Evolutionary conservation across 2,329 filamentous ascomycete species (phyloP).

Genomic region (Calonectria hawksworthii): DNA sequence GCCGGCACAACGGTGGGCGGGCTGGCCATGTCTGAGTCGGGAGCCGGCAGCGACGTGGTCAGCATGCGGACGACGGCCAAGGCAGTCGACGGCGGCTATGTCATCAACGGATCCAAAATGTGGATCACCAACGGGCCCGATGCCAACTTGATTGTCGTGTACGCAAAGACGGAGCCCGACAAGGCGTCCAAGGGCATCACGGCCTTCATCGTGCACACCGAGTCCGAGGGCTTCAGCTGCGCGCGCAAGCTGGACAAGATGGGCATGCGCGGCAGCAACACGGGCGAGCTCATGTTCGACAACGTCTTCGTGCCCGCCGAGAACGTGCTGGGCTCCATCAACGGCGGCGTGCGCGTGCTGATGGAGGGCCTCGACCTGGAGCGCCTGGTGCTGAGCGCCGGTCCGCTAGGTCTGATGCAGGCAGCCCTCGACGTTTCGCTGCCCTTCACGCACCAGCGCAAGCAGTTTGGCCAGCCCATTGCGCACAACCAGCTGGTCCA

Average conservation of each 20-base stretch:
- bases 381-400: constrained; percentile 89
- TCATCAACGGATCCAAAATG: constrained; percentile 95
- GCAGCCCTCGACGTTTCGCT: constrained; percentile 86
- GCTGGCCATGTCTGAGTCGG: constrained; percentile 94
- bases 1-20: constrained; percentile 87
- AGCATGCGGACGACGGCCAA: constrained; percentile 92
- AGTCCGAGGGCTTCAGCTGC: constrained; percentile 82
- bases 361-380: constrained; percentile 98
- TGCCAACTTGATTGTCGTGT: constrained; percentile 94
- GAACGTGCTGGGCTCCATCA: constrained; percentile 84
- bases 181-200: constrained; percentile 92
- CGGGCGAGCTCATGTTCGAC: constrained; percentile 93
- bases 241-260: constrained; percentile 96
- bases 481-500: constrained; percentile 95
- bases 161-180: constrained; percentile 91
- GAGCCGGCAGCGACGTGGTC: constrained; percentile 92
- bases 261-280: constrained; percentile 97
- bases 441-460: constrained; percentile 89
- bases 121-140: constrained; percentile 99
- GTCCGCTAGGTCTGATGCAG: constrained; percentile 95
- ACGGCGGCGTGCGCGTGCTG: constrained; percentile 88
- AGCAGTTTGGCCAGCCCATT: constrained; percentile 89
- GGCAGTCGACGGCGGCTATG: constrained; percentile 85
- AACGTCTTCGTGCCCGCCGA: constrained; percentile 88
- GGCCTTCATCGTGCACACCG: constrained; percentile 88